Evolutionary conservation across 2,329 filamentous ascomycete species (phyloP), one percentile per base, ranked within the genome.

Genomic region (Phialophora expanda): DNA sequence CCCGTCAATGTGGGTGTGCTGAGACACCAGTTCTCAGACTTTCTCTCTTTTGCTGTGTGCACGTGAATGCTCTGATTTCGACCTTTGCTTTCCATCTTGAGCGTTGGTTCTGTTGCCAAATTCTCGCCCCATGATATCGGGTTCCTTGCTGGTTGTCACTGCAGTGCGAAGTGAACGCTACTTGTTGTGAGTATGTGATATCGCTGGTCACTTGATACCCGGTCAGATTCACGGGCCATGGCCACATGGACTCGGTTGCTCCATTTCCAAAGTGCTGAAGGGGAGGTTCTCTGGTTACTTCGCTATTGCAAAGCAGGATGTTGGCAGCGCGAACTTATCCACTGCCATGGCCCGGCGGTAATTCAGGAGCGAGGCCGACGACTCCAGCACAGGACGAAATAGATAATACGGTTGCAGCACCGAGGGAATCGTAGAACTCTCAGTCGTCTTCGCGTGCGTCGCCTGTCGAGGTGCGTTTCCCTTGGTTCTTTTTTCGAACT

Each of bases 1-100:
- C 46, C 30, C 44, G 46, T 24, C 20, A 24, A 50, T 7, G 62
- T 65, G 20, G 58, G 65, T 62, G 65, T 67, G 61, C 46, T 24
- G 56, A 41, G 20, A 38, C 32, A 6, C n/a, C 32, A 44, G 17
- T 5, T 20, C 28, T 6, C 20, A 28, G 12, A 44, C 38, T 44
- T 44, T 9, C 32, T 4, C 32, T 41, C 14, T 44, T 5, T n/a
- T n/a, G n/a, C 38, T 51, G 57, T 60, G 46, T 28, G 48, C 44
- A 60, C 48, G 57, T 17, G 24, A 34, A 24, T 50, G n/a, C 32
- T 50, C 38, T 50, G 7, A 4, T 17, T 46, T 38, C 34, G 34
- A 12, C 12, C 34, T 14, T 38, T 38, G 34, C 34, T 38, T 38
- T 38, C 34, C 34, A 17, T 38, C 14, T 12, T 12, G 34, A 17